Evolutionary conservation across 306 rosid genomes (phyloP).

Genomic region (Morella rubra): DNA sequence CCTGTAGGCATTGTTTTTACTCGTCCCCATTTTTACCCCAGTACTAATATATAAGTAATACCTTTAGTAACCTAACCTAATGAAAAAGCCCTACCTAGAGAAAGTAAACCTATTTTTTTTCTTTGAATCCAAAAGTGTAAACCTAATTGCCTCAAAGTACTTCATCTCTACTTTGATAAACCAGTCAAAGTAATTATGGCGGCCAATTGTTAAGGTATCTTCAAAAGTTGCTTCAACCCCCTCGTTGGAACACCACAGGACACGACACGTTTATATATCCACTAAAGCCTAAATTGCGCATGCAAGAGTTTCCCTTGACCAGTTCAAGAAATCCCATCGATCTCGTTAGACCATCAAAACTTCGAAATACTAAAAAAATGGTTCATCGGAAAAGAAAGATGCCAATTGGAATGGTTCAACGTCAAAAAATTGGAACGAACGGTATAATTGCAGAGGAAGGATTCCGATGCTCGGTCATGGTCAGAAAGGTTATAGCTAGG

Average conservation of each 20-base stretch:
- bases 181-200: not conserved
- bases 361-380: not conserved
- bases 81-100: not conserved
- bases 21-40: no score
- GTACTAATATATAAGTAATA: not conserved
- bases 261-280: not conserved
- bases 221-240: not conserved
- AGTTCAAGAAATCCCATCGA: not conserved
- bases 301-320: constrained; percentile 16
- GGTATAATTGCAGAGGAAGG: constrained; percentile 20
- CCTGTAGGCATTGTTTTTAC: not conserved
- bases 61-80: not conserved
- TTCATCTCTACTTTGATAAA: not conserved
- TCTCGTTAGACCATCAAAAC: not conserved
- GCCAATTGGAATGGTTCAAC: constrained; percentile 8
- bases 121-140: no score
- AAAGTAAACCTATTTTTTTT: no score
- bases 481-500: constrained; percentile 10
- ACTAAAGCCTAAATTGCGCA: constrained; percentile 8
- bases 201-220: not conserved
- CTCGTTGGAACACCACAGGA: not conserved
- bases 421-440: constrained; percentile 23
- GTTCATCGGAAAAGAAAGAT: constrained; percentile 19
- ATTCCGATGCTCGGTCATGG: constrained; percentile 26
- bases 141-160: not conserved